Conservation (phyloP, 768 basidiomycete genomes). For the Termitomyces heimii region DNA sequence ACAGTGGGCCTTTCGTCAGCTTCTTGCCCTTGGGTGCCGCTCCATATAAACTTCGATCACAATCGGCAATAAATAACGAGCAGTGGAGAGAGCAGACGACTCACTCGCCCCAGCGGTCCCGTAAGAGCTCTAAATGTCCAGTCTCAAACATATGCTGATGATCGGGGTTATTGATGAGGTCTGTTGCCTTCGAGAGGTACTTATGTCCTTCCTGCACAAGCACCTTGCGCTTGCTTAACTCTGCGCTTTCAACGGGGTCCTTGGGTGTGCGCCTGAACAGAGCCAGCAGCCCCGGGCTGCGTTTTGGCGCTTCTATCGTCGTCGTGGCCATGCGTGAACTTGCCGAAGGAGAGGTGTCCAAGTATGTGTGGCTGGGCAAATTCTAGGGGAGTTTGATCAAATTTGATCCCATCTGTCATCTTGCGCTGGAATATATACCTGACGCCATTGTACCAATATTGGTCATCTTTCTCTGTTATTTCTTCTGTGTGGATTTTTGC, state of each 20-base stretch:
- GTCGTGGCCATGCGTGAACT: constrained; percentile 1
- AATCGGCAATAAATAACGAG: background rate
- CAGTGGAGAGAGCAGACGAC: background rate
- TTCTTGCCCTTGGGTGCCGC: constrained; percentile 18
- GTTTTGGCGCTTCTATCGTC: constrained; percentile 5
- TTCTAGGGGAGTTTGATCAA: constrained; percentile 2
- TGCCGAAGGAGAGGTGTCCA: background rate
- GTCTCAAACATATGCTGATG: constrained; percentile 13
- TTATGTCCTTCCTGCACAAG: constrained; percentile 17
- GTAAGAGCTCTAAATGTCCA: constrained; percentile 13
- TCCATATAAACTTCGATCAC: constrained; percentile 15
- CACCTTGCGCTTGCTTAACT: constrained; percentile 13
- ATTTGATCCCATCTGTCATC: constrained; percentile 5
- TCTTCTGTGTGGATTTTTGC: background rate
- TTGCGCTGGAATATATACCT: background rate
- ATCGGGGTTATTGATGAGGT: constrained; percentile 17
- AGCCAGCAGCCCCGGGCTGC: constrained; percentile 8
- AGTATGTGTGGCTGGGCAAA: background rate
- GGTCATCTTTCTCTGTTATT: background rate
- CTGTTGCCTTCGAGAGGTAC: constrained; percentile 15
- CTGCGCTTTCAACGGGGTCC: constrained; percentile 8
- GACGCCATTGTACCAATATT: background rate
- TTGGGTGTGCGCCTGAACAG: constrained; percentile 12
- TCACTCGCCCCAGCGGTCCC: constrained; percentile 19
- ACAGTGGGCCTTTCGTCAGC: constrained; percentile 14